Base-by-base conservation (phyloP, 805 yeast species). In the Metschnikowia peoriensis region DNA sequence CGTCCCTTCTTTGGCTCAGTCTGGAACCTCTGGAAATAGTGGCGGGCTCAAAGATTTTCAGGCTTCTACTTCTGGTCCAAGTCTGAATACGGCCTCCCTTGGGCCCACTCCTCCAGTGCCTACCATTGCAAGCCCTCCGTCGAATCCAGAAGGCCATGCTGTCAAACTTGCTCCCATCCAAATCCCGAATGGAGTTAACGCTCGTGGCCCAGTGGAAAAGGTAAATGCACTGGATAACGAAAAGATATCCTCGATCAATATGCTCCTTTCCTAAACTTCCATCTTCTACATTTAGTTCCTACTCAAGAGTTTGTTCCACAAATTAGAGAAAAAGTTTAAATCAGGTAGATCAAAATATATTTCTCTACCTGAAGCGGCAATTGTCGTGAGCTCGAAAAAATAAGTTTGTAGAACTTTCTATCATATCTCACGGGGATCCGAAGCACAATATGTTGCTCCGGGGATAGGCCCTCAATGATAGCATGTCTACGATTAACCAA, bases 241-340 rank as follows among this genome's bases (percentile, higher is more conserved):
- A 27, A 58, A 58, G 45, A 54, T 57, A 8, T 53, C 59, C 6
- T 51, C 59, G 28, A 58, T 58, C 46, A 52, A 52, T 28, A 52
- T 49, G 57, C 59, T 58, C n/a, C 52, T 58, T 10, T 57, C 60
- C 4, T 58, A 40, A 41, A 12, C 38, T 22, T 16, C 17, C 22
- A 22, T 22, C 22, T 22, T 22, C 4, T 22, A 22, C 22, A 22
- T 22, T 22, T 4, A 22, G 22, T 22, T 22, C 22, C 22, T 22
- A 4, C 22, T 22, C 22, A 4, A 22, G 22, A 22, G 22, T 22
- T 22, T 22, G 22, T 3, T 22, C 4, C 4, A 22, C 22, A 22
- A 22, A 22, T 22, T 22, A 22, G 22, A 22, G 22, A 22, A 22
- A 22, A 22, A 22, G 2, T 22, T 22, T 22, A 22, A 22, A 22